Evolutionary conservation across 1,139 yeast species (phyloP).

Genomic region (Geotrichum fermentans): DNA sequence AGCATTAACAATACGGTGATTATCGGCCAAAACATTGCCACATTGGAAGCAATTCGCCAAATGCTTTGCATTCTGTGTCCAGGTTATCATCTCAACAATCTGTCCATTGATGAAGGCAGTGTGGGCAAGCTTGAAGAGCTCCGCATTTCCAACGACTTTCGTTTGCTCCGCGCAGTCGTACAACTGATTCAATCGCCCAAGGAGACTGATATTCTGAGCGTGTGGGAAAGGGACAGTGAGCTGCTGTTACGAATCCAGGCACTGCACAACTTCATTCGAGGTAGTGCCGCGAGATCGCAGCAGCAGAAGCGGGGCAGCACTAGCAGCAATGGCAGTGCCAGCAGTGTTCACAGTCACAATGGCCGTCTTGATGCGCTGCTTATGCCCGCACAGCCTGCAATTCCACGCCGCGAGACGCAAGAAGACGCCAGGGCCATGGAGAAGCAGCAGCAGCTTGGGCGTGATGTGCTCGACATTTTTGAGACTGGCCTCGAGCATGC

Average conservation of each 20-base stretch:
- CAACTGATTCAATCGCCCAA: constrained; percentile 24
- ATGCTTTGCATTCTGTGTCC: constrained; percentile 28
- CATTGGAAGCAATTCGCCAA: constrained; percentile 36
- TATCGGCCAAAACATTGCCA: constrained; percentile 30
- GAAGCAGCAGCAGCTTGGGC: background rate
- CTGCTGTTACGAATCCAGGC: constrained; percentile 23
- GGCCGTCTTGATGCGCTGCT: no score
- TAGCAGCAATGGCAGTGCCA: background rate
- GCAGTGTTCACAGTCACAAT: background rate
- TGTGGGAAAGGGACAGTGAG: constrained; percentile 28
- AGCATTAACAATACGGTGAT: constrained; percentile 12
- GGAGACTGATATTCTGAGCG: constrained; percentile 24
- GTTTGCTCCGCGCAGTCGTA: constrained; percentile 34
- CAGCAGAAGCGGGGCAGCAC: background rate
- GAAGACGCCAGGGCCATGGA: background rate
- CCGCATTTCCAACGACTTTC: constrained; percentile 36
- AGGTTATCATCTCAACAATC: constrained; percentile 24
- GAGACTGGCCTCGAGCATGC: background rate
- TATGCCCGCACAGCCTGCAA: no score
- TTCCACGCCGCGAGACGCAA: background rate
- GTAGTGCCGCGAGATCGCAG: background rate
- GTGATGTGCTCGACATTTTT: background rate
- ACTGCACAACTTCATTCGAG: constrained; percentile 25
- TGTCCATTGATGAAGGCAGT: constrained; percentile 32
- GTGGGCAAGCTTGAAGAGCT: constrained; percentile 36